These are phyloP conservation scores for Pythium grandisporangium DNA, from an alignment of 352 stramenopile genomes.

Conservation along the genomic window DNA sequence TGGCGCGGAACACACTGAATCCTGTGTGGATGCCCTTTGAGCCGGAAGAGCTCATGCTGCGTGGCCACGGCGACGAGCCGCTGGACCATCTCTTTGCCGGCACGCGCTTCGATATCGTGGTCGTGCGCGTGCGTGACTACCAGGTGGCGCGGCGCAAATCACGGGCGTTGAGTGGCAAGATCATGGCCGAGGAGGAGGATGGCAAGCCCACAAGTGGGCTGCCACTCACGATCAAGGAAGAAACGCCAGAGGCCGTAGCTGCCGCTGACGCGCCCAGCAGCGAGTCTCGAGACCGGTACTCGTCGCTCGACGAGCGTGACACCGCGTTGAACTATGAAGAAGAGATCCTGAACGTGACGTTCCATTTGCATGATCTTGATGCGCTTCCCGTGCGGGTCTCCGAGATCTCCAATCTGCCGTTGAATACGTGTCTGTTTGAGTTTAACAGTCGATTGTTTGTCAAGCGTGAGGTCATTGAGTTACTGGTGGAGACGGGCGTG, in stretches of 20 bases:
- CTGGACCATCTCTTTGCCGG: conserved; percentile 32
- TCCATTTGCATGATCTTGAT: conserved; percentile 62
- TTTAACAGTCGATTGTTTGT: conserved; percentile 60
- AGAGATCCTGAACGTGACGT: conserved; percentile 46
- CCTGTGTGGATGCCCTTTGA: conserved; percentile 78
- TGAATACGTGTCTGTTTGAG: conserved; percentile 79
- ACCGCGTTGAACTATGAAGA: conserved; percentile 19
- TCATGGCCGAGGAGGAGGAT: conserved; percentile 38
- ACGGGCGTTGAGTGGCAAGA: conserved; percentile 23
- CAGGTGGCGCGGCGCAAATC: conserved; percentile 42
- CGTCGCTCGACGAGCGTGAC: background rate
- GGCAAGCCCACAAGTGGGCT: too few species aligned
- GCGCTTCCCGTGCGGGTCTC: conserved; percentile 44
- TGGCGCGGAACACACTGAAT: conserved; percentile 61
- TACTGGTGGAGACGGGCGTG: conserved; percentile 53
- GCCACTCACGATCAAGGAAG: too few species aligned
- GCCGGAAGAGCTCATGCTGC: conserved; percentile 21
- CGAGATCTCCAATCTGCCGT: conserved; percentile 57
- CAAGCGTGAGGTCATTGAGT: conserved; percentile 56
- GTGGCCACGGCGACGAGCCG: conserved; percentile 10
- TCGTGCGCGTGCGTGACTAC: conserved; percentile 50
- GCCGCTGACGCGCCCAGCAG: too few species aligned
- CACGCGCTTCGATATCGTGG: conserved; percentile 55
- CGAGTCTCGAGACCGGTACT: background rate
- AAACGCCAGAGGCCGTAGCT: too few species aligned